Conservation (phyloP, 352 stramenopile species). For the Phytophthora sansomeana region DNA sequence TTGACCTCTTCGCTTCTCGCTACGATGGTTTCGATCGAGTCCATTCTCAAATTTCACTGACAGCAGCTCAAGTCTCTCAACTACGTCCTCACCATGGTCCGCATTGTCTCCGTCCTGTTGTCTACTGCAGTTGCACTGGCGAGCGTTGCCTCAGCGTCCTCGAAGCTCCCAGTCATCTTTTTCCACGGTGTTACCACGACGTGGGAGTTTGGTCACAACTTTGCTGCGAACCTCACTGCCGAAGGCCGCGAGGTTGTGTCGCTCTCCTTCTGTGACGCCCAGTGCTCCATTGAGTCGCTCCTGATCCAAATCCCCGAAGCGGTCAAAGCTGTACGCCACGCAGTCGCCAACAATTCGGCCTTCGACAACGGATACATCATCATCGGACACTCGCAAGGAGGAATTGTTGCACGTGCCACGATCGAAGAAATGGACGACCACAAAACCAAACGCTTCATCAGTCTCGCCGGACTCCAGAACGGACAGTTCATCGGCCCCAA, state of each 20-base stretch:
- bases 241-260: constrained; percentile 6
- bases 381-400: constrained; percentile 8
- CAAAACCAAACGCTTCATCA: constrained; percentile 11
- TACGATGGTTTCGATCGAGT: too few relatives aligned
- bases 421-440: constrained; percentile 19
- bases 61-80: neutral
- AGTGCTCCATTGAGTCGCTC: constrained; percentile 9
- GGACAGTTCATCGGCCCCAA: constrained; percentile 10
- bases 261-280: constrained; percentile 9
- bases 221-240: constrained; percentile 7
- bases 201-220: constrained; percentile 5
- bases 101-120: neutral
- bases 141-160: neutral
- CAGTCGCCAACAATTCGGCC: neutral
- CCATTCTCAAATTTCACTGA: too few relatives aligned
- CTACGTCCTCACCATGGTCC: neutral
- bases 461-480: constrained; percentile 11
- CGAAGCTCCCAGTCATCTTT: constrained; percentile 9
- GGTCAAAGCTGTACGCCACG: neutral
- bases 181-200: constrained; percentile 2
- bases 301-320: constrained; percentile 4
- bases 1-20: too few relatives aligned
- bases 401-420: neutral
- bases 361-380: constrained; percentile 17
- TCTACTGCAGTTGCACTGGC: neutral